phyloP scores from a whole-genome alignment of 2,329 filamentous ascomycete genomes.

The Teratosphaeria pseudoeucalypti region DNA sequence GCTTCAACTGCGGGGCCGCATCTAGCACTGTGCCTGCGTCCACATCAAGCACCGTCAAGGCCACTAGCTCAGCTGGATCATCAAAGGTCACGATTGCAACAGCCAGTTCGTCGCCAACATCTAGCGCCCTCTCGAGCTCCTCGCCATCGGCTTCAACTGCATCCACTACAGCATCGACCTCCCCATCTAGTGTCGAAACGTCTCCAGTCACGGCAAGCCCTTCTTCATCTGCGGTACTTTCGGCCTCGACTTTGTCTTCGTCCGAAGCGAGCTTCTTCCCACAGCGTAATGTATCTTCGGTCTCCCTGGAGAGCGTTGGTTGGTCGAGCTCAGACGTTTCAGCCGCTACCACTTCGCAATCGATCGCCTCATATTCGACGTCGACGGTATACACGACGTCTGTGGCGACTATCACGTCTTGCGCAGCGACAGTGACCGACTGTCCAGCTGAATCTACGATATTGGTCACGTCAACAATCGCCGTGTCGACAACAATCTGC shows the following conservation, averaged over 20 bases:
- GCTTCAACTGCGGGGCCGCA: slow-evolving; percentile 57
- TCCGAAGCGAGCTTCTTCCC: background rate
- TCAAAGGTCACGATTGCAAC: slow-evolving; percentile 3
- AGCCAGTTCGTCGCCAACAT: slow-evolving; percentile 3
- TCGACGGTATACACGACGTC: slow-evolving; percentile 15
- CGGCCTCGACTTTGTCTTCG: background rate
- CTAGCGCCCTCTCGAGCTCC: background rate
- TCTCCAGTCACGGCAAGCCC: slow-evolving; percentile 8
- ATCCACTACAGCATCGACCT: slow-evolving; percentile 1
- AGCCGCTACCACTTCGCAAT: too few species aligned
- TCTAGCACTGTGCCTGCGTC: slow-evolving; percentile 12
- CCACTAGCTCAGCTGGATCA: slow-evolving; percentile 7
- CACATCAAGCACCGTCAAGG: slow-evolving; percentile 8
- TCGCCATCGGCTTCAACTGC: background rate
- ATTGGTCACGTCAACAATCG: slow-evolving; percentile 28
- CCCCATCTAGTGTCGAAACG: slow-evolving; percentile 11
- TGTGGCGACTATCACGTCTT: slow-evolving; percentile 14
- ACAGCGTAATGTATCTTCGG: background rate
- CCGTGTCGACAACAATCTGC: slow-evolving; percentile 32
- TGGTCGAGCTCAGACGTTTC: background rate
- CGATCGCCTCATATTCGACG: slow-evolving; percentile 8
- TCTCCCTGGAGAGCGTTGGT: background rate
- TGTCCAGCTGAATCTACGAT: slow-evolving; percentile 14
- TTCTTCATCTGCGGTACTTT: slow-evolving; percentile 1
- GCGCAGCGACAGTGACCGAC: slow-evolving; percentile 12